phyloP scores from a whole-genome alignment of 495 filamentous ascomycete species.

The Oidiodendron maius region DNA sequence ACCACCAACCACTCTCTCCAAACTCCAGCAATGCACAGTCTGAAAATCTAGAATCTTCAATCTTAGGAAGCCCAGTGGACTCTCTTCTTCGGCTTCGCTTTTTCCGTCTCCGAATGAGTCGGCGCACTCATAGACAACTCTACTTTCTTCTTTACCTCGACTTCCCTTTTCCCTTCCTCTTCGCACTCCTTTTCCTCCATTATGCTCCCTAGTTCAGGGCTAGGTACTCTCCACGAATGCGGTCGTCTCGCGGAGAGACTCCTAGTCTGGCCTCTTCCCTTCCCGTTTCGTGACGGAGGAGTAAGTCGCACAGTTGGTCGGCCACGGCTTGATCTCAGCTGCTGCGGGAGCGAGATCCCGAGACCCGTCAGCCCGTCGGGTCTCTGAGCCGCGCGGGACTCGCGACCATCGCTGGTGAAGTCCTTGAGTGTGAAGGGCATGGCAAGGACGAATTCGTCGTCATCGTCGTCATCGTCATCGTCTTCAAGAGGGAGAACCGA shows the following conservation, averaged over 20 bases:
- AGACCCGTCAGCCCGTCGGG: slow-evolving; percentile 6
- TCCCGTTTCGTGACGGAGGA: background rate
- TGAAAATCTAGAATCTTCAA: background rate
- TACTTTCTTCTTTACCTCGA: background rate
- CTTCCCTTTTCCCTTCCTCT: slow-evolving; percentile 1
- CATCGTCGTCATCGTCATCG: slow-evolving; percentile 13
- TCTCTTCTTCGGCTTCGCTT: slow-evolving; percentile 19
- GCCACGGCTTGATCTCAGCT: slow-evolving; percentile 5
- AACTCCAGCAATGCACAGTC: slow-evolving; percentile 1
- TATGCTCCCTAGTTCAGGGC: slow-evolving; percentile 20
- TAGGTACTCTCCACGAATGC: slow-evolving; percentile 21
- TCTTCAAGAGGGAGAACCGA: background rate
- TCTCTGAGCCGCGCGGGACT: slow-evolving; percentile 7
- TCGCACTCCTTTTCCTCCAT: slow-evolving; percentile 21
- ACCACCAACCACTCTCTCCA: background rate
- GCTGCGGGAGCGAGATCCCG: slow-evolving; percentile 15
- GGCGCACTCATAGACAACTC: background rate
- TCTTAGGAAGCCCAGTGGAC: slow-evolving; percentile 22
- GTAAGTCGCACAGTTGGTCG: slow-evolving; percentile 10
- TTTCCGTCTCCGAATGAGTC: background rate
- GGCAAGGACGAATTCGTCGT: slow-evolving; percentile 9
- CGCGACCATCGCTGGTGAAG: slow-evolving; percentile 11
- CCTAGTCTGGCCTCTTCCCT: slow-evolving; percentile 14
- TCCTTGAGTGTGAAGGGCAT: slow-evolving; percentile 20
- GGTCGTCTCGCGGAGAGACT: slow-evolving; percentile 13